Base-by-base conservation (phyloP, 306 rosid species). In the Herpetospermum pedunculosum region DNA sequence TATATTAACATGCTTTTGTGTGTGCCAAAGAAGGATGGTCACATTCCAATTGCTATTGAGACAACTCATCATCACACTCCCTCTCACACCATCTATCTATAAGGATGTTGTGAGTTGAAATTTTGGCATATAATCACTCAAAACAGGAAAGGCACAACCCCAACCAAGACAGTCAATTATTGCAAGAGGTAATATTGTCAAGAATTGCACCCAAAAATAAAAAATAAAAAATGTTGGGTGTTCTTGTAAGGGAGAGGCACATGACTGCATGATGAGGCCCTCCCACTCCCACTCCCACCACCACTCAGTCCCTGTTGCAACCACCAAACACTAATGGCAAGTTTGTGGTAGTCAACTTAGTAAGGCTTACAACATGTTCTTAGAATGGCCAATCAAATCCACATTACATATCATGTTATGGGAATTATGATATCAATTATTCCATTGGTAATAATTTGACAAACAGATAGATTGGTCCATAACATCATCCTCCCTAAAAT, bases 41-140 rank as follows among this genome's bases (percentile, higher is more conserved):
- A 67, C 53, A 68, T 26, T 68, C 73, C 54, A 25, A 68, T 25
- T 13, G 54, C 37, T 25, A 25, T 43, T 26, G 37, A 26, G 54
- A 68, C 73, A 68, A 68, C 73, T 43, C 73, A 68, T 43, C 73
- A 43, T 68, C 73, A 68, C 54, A 68, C 35, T 23, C 13, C 23
- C n/a, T n/a, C n/a, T 13, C 54, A 38, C 54, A 38, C 54, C 49
- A 41, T 28, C 52, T 15, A 47, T 25, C 21, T 41, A 23, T 23
- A 43, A 23, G 23, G 54, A 68, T 68, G 49, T 68, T 68, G 73
- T 43, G 73, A 68, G 73, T 43, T 44, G 54, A 68, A 68, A 25
- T 26, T 68, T 26, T 41, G 54, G 72, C 35, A 67, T 52, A 67
- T 15, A 38, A 67, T 67, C 73, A 68, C 38, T 43, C 73, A 68